Evolutionary conservation across 1,139 yeast genomes (phyloP), one percentile per base, ranked within the genome.

Genomic region (Hemisphaericaspora lyxosophila): DNA sequence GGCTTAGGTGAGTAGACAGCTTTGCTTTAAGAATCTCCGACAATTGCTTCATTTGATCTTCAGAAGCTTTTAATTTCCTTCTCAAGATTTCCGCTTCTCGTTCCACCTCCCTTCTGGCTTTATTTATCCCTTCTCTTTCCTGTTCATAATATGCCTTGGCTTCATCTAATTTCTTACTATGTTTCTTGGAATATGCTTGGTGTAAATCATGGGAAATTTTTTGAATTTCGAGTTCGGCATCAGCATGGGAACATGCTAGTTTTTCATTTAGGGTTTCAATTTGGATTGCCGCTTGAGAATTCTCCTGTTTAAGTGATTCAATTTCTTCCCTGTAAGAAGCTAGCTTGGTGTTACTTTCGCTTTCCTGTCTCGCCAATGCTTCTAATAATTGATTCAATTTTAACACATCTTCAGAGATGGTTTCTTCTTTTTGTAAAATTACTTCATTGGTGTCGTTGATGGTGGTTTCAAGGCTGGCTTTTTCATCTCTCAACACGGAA

Each of bases 181-280:
- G 92, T 52, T 84, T 84, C 36, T 80, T 75, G 3, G 85, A 73
- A 54, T 84, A 84, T 51, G 82, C 87, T 17, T 73, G 66, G 51
- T 83, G 84, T 11, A 84, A 63, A 47, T 80, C 85, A 43, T 80
- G 82, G 0, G 88, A 82, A 29, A 83, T 62, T 46, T 73, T 71
- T 43, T 78, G 78, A 23, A 82, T 60, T 45, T 76, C 70, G 19
- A 39, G 36, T 26, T 50, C 52, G 3, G 49, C 43, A 28, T 42
- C 39, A 34, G 69, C 63, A 42, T 72, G 78, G 3, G 76, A 63
- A n/a, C 71, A 74, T 32, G 60, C 60, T 7, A 58, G 40, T 31
- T 58, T 54, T 29, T 49, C 41, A 35, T 53, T 57, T 34, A 56
- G 43, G 17, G 50, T 52, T 23, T 49, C 53, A 13, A 61, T 45